A percentile compares a stretch with the other conserved stretches of the same genome.
Evolutionary conservation across 1,284 basidiomycete genomes (phyloP).

Genomic region (Anthracocystis walkeri): DNA sequence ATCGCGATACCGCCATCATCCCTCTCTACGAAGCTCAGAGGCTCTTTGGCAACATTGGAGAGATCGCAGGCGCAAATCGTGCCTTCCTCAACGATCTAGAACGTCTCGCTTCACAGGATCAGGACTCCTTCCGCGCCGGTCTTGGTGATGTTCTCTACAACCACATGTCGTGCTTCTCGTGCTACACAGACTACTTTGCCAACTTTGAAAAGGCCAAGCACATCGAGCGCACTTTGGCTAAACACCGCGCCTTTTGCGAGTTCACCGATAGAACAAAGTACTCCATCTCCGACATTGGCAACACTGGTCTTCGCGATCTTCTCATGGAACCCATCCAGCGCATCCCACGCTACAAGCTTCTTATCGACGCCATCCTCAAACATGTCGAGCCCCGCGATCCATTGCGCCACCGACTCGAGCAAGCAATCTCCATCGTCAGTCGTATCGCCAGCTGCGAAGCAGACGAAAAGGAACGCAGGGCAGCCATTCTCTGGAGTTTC

Average conservation of each 20-base stretch:
- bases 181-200: conserved; percentile 88
- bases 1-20: conserved; percentile 86
- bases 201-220: conserved; percentile 92
- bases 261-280: conserved; percentile 85
- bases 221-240: conserved; percentile 85
- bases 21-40: conserved; percentile 89
- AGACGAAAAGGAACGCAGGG: conserved; percentile 88
- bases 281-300: conserved; percentile 81
- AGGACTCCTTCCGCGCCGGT: conserved; percentile 73
- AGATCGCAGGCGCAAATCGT: conserved; percentile 85
- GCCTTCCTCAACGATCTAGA: conserved; percentile 87
- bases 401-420: conserved; percentile 77
- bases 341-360: conserved; percentile 92
- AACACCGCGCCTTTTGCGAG: conserved; percentile 81
- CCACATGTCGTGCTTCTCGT: conserved; percentile 76
- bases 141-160: conserved; percentile 86
- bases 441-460: conserved; percentile 92
- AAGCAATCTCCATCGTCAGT: conserved; percentile 87
- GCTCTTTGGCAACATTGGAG: conserved; percentile 92
- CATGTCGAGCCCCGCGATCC: conserved; percentile 56
- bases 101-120: conserved; percentile 73
- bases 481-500: conserved; percentile 88
- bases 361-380: conserved; percentile 77
- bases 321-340: conserved; percentile 99
- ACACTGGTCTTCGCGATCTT: conserved; percentile 84